phyloP scores from a whole-genome alignment of 768 basidiomycete genomes.

The Tephrocybe sp. region DNA sequence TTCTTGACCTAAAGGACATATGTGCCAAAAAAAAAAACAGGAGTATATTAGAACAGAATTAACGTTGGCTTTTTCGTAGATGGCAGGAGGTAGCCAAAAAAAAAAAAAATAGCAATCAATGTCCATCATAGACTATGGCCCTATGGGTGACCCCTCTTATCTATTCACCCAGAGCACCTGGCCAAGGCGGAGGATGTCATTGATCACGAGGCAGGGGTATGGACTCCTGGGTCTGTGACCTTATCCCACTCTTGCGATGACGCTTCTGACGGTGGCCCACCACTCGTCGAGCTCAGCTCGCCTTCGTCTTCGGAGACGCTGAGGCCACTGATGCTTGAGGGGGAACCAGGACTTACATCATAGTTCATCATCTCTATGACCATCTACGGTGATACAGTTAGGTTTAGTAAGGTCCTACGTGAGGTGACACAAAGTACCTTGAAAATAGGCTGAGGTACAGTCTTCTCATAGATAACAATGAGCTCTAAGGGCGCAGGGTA shows the following conservation, averaged over 20 bases:
- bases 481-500: slow-evolving; percentile 95
- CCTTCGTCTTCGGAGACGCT: slow-evolving; percentile 40
- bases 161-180: slow-evolving; percentile 14
- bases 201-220: slow-evolving; percentile 39
- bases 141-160: slow-evolving; percentile 13
- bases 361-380: slow-evolving; percentile 83
- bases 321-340: slow-evolving; percentile 18
- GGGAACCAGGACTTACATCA: slow-evolving; percentile 73
- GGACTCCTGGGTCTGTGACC: slow-evolving; percentile 71
- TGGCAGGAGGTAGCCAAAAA: slow-evolving; percentile 7
- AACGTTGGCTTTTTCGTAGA: slow-evolving; percentile 15
- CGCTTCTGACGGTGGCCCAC: slow-evolving; percentile 77
- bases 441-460: slow-evolving; percentile 77
- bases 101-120: slow-evolving; percentile 14
- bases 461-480: slow-evolving; percentile 92
- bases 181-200: slow-evolving; percentile 4
- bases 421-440: slow-evolving; percentile 45
- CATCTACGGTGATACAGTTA: slow-evolving; percentile 41
- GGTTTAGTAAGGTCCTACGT: background rate
- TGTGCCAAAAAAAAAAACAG: slow-evolving; percentile 31
- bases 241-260: slow-evolving; percentile 92
- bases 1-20: slow-evolving; percentile 51
- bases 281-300: slow-evolving; percentile 57
- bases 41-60: slow-evolving; percentile 62
- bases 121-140: no score